phyloP scores from a whole-genome alignment of 2,329 filamentous ascomycete genomes.

The Hymenoscyphus scutula region DNA sequence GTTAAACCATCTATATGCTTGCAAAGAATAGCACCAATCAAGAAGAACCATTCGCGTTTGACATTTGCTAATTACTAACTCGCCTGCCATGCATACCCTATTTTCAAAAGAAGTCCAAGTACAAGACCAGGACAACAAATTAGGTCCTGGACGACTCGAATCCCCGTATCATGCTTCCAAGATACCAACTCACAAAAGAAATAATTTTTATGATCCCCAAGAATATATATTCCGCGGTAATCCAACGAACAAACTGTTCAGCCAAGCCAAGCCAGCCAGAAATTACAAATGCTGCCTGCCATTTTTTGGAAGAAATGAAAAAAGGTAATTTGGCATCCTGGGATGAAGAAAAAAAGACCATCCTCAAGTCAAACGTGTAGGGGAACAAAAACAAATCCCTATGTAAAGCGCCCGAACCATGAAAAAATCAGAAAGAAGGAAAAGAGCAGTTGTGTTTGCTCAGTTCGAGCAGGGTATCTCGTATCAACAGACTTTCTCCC shows the following conservation, averaged over 20 bases:
- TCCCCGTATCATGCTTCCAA: not conserved
- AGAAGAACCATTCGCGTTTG: conserved; percentile 1
- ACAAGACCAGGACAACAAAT: conserved; percentile 10
- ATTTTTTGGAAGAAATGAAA: conserved; percentile 1
- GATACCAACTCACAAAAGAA: conserved; percentile 23
- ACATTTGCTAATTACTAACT: conserved; percentile 9
- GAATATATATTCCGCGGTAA: conserved; percentile 13
- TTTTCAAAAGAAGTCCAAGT: conserved; percentile 5
- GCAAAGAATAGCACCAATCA: not conserved
- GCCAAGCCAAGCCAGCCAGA: conserved; percentile 13
- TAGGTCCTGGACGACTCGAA: conserved; percentile 6
- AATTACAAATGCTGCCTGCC: conserved; percentile 32
- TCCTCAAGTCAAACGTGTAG: conserved; percentile 15
- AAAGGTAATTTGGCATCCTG: conserved; percentile 16
- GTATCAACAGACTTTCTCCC: conserved; percentile 16
- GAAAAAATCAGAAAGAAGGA: conserved; percentile 16
- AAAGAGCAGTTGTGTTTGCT: conserved; percentile 27
- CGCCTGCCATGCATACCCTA: conserved; percentile 12
- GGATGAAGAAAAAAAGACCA: conserved; percentile 13
- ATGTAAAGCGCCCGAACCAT: conserved; percentile 21
- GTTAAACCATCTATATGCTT: not conserved
- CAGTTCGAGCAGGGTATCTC: conserved; percentile 31
- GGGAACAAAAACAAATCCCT: conserved; percentile 19
- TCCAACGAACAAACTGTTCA: conserved; percentile 11
- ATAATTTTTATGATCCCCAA: conserved; percentile 20